A percentile compares a stretch with the other conserved stretches of the same genome.
Evolutionary conservation across 2,329 filamentous ascomycete species (phyloP).

Genomic region (Pseudocercospora musae): DNA sequence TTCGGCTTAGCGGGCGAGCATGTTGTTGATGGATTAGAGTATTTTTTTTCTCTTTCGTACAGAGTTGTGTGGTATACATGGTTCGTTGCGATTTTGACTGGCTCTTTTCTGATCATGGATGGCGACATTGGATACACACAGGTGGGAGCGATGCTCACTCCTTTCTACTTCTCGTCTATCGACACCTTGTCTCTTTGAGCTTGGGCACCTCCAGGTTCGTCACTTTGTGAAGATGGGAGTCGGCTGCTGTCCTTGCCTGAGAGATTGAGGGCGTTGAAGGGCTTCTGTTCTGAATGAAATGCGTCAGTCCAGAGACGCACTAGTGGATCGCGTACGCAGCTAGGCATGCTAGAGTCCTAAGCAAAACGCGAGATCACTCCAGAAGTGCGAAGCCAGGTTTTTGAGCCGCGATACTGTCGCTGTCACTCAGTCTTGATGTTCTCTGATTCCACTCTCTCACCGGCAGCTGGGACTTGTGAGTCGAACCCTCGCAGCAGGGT

Average conservation of each 20-base stretch:
- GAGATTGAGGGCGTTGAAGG: no score
- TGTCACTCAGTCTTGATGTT: not conserved
- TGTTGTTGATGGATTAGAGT: not conserved
- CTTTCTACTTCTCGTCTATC: no score
- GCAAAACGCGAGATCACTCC: not conserved
- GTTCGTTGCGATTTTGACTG: not conserved
- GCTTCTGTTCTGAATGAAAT: not conserved
- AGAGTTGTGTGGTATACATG: not conserved
- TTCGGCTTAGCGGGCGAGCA: not conserved
- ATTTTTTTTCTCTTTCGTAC: not conserved
- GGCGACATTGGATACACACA: no score
- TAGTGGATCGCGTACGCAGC: not conserved
- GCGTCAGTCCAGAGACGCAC: not conserved
- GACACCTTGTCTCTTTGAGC: no score
- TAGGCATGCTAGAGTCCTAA: not conserved
- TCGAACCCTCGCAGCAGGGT: slow-evolving; percentile 18
- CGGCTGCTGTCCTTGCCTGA: no score
- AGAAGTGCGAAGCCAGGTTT: not conserved
- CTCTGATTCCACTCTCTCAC: slow-evolving; percentile 5
- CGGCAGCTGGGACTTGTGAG: slow-evolving; percentile 15
- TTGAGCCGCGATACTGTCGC: not conserved
- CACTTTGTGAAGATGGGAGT: no score
- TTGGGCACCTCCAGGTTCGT: no score
- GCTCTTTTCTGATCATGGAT: not conserved
- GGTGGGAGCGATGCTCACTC: no score